Evolutionary conservation across 208 protist species (phyloP).

Genomic region (Trypanosoma congolense): DNA sequence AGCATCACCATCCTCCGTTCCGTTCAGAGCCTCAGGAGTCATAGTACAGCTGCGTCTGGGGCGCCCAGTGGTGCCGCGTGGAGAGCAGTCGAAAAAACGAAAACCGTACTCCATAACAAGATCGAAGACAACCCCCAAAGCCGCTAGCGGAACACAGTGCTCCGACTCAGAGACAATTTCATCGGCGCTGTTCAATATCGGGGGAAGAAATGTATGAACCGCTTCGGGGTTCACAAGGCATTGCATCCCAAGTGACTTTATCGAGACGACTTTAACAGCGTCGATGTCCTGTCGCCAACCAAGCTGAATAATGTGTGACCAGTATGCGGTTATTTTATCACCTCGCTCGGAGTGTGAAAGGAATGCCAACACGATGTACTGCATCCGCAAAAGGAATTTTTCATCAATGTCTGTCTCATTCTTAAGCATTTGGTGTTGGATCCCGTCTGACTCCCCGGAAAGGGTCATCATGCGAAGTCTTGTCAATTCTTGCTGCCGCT

Average conservation of each 20-base stretch:
- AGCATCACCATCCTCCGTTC: neutral
- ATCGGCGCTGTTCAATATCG: conserved; percentile 65
- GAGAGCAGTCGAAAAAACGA: conserved; percentile 68
- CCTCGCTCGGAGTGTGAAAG: conserved; percentile 77
- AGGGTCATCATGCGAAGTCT: conserved; percentile 48
- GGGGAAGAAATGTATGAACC: conserved; percentile 88
- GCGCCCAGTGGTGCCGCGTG: neutral
- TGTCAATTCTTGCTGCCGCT: conserved; percentile 78
- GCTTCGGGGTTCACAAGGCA: conserved; percentile 83
- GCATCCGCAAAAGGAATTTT: conserved; percentile 88
- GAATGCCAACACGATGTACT: conserved; percentile 81
- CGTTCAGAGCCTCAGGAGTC: conserved; percentile 2
- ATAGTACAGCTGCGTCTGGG: conserved; percentile 4
- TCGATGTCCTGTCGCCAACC: conserved; percentile 75
- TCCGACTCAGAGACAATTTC: conserved; percentile 18
- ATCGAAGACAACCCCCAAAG: conserved; percentile 74
- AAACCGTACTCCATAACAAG: conserved; percentile 86
- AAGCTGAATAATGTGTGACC: conserved; percentile 84
- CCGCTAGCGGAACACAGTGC: conserved; percentile 48
- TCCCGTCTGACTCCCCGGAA: conserved; percentile 36
- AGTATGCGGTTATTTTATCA: conserved; percentile 70
- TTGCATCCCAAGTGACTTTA: conserved; percentile 70
- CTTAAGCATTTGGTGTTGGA: conserved; percentile 59
- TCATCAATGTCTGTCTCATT: conserved; percentile 84
- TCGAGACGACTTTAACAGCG: conserved; percentile 68